These are phyloP conservation scores for Cyclanthera cordifolia DNA, from an alignment of 306 rosid genomes.

Conservation along the genomic window DNA sequence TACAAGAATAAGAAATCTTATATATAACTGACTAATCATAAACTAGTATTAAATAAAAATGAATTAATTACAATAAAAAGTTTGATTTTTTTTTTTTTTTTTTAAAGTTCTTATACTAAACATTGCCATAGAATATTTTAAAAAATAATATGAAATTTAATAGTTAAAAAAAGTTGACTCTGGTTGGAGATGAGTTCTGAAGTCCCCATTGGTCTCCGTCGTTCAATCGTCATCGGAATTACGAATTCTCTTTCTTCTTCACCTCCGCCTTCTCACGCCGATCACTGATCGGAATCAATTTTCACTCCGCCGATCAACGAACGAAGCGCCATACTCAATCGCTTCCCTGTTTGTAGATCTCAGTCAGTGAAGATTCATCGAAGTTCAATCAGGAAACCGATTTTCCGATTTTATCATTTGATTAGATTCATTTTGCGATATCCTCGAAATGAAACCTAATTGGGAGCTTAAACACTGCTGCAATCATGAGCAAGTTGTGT, in stretches of 20 bases:
- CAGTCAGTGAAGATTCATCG: neutral
- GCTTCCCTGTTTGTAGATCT: neutral
- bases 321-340: neutral
- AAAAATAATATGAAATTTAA: too few relatives aligned
- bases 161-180: conserved; percentile 7
- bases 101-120: too few relatives aligned
- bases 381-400: neutral
- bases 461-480: conserved; percentile 91
- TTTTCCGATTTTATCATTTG: neutral
- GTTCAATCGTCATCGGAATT: neutral
- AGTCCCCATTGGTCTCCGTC: conserved; percentile 7
- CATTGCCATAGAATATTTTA: too few relatives aligned
- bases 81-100: too few relatives aligned
- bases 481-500: conserved; percentile 63
- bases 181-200: neutral
- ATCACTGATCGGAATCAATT: neutral
- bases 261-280: neutral
- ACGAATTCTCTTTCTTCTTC: neutral
- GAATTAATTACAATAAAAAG: too few relatives aligned
- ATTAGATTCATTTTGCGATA: too few relatives aligned
- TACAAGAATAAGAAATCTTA: too few relatives aligned
- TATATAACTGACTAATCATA: too few relatives aligned
- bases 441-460: conserved; percentile 37
- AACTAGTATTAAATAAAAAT: too few relatives aligned
- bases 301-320: neutral